phyloP scores from a whole-genome alignment of 805 yeast genomes.

The Saturnispora zaruensis region DNA sequence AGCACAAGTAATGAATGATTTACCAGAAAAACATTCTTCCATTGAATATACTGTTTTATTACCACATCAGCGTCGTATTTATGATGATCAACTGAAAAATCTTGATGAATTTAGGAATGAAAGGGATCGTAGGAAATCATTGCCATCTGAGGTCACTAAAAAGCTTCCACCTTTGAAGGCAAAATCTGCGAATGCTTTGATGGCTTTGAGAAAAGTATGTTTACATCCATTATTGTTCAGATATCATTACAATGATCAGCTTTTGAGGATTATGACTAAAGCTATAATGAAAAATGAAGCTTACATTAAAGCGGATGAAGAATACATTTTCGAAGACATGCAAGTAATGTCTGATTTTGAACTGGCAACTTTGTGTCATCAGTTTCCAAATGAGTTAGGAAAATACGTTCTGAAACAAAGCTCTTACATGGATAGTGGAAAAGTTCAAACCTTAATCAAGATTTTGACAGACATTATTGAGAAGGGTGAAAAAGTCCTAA shows the following conservation, averaged over 20 bases:
- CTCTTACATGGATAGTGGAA: conserved; percentile 61
- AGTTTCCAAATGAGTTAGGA: conserved; percentile 59
- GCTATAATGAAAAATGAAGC: conserved; percentile 75
- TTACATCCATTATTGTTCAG: conserved; percentile 87
- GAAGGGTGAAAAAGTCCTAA: conserved; percentile 56
- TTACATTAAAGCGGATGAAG: conserved; percentile 65
- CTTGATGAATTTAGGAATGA: conserved; percentile 36
- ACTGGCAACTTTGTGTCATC: conserved; percentile 61
- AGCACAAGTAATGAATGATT: conserved; percentile 81
- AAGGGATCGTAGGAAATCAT: conserved; percentile 34
- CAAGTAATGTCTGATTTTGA: conserved; percentile 90
- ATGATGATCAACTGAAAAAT: conserved; percentile 46
- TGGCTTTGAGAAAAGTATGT: conserved; percentile 87
- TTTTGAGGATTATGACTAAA: conserved; percentile 57
- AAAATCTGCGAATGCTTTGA: conserved; percentile 54
- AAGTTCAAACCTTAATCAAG: conserved; percentile 48
- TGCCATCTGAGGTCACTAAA: conserved; percentile 29
- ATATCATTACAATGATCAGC: conserved; percentile 45
- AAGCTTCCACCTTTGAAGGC: conserved; percentile 21
- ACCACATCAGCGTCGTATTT: conserved; percentile 46
- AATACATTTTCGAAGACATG: conserved; percentile 88
- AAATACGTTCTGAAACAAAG: conserved; percentile 44
- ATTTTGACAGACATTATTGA: conserved; percentile 50
- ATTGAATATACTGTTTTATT: conserved; percentile 60
- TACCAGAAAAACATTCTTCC: conserved; percentile 67